Conservation (phyloP, 352 stramenopile species). For the Phytophthora vignae region DNA sequence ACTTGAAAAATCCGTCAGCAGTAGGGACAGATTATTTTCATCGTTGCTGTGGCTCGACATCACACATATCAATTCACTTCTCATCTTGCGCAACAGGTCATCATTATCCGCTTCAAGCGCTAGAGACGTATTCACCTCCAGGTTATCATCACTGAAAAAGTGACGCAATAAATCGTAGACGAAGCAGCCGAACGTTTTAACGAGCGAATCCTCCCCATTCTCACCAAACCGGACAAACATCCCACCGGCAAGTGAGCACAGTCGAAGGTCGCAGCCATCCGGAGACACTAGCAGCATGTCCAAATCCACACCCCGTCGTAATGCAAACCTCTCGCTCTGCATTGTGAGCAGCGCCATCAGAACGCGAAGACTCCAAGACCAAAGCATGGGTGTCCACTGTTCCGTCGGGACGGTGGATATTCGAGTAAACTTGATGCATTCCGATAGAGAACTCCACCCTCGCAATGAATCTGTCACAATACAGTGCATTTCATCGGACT, state of each 20-base stretch:
- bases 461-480: slow-evolving; percentile 45
- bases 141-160: background rate
- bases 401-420: slow-evolving; percentile 12
- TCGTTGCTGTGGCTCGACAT: background rate
- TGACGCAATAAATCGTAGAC: slow-evolving; percentile 17
- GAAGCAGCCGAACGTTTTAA: slow-evolving; percentile 17
- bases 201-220: background rate
- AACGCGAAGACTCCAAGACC: slow-evolving; percentile 46
- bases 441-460: slow-evolving; percentile 34
- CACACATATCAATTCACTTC: slow-evolving; percentile 12
- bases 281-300: slow-evolving; percentile 43
- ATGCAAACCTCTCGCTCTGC: slow-evolving; percentile 36
- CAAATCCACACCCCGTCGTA: slow-evolving; percentile 23
- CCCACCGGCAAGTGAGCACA: slow-evolving; percentile 30
- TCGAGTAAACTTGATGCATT: slow-evolving; percentile 32
- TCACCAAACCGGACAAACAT: slow-evolving; percentile 16
- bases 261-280: slow-evolving; percentile 33
- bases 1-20: slow-evolving; percentile 27
- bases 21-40: background rate
- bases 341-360: slow-evolving; percentile 40
- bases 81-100: slow-evolving; percentile 20
- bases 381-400: slow-evolving; percentile 39
- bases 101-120: background rate
- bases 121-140: background rate
- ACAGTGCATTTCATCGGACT: slow-evolving; percentile 12